A percentile compares a stretch with the other conserved stretches of the same genome.
Evolutionary conservation across 306 rosid species (phyloP).

Genomic region (Boehmeria nivea): DNA sequence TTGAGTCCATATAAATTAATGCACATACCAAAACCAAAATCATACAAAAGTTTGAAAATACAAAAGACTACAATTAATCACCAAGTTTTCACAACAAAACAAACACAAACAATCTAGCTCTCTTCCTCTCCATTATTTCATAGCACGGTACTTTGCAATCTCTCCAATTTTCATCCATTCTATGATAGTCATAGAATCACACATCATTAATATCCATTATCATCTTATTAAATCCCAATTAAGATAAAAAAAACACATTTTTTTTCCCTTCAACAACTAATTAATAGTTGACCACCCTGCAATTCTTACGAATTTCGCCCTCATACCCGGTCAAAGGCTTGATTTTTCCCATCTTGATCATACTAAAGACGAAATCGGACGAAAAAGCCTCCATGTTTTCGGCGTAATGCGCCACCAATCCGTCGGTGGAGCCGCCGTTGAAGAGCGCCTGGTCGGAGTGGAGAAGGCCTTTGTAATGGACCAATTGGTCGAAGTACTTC

Average conservation of each 20-base stretch:
- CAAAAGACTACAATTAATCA: too few relatives aligned
- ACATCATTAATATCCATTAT: too few relatives aligned
- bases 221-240: too few relatives aligned
- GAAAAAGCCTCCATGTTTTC: conserved; percentile 2
- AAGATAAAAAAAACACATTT: neutral
- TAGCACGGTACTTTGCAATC: too few relatives aligned
- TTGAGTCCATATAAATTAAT: too few relatives aligned
- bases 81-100: too few relatives aligned
- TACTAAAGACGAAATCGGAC: conserved; percentile 26
- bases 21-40: too few relatives aligned
- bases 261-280: neutral
- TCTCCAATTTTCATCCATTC: too few relatives aligned
- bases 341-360: conserved; percentile 51
- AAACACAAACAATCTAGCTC: too few relatives aligned
- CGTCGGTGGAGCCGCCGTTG: conserved; percentile 29
- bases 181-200: too few relatives aligned
- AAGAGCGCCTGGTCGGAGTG: conserved; percentile 46
- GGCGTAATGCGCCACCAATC: conserved; percentile 25
- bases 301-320: conserved; percentile 38
- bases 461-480: conserved; percentile 32
- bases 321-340: conserved; percentile 34
- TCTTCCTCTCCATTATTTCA: too few relatives aligned
- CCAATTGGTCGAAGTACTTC: conserved; percentile 13
- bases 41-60: too few relatives aligned
- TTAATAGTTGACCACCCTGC: conserved; percentile 34